Conservation (phyloP, 257 asterid genomes). For the Leonotis leonurus region DNA sequence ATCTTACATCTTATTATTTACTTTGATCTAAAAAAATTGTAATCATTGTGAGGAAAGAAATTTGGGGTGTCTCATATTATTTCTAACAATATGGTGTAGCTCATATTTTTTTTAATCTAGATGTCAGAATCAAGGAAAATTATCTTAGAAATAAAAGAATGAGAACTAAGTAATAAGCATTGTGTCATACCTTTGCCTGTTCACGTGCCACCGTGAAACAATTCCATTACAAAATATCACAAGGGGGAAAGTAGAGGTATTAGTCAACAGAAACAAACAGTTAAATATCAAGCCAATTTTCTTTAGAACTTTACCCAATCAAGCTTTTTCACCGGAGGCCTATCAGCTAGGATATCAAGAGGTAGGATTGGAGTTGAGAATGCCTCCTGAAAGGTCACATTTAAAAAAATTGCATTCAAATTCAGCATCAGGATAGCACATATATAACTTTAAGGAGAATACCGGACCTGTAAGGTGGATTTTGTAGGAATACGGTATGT, state of each 20-base stretch:
- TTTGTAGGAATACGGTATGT: slow-evolving; percentile 84
- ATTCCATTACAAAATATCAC: slow-evolving; percentile 25
- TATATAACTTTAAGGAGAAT: neutral
- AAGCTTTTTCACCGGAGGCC: slow-evolving; percentile 75
- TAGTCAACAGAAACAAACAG: slow-evolving; percentile 17
- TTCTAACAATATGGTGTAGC: no score
- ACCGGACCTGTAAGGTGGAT: slow-evolving; percentile 72
- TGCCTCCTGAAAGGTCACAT: slow-evolving; percentile 51
- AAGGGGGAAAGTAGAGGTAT: slow-evolving; percentile 1
- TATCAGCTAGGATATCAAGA: slow-evolving; percentile 76
- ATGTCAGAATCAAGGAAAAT: neutral
- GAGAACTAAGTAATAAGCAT: neutral
- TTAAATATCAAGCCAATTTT: slow-evolving; percentile 8
- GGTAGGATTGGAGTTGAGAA: slow-evolving; percentile 85
- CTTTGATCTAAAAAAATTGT: neutral
- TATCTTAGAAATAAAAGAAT: neutral
- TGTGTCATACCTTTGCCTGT: slow-evolving; percentile 82
- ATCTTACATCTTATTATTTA: neutral
- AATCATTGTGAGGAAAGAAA: no score
- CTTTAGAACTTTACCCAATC: slow-evolving; percentile 64
- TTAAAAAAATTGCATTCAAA: slow-evolving; percentile 3
- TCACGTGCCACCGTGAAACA: slow-evolving; percentile 25
- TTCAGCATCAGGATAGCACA: neutral
- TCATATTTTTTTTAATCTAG: neutral
- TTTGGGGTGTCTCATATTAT: no score